These are phyloP conservation scores for Phytophthora megakarya DNA, from an alignment of 352 stramenopile species.

Conservation along the genomic window DNA sequence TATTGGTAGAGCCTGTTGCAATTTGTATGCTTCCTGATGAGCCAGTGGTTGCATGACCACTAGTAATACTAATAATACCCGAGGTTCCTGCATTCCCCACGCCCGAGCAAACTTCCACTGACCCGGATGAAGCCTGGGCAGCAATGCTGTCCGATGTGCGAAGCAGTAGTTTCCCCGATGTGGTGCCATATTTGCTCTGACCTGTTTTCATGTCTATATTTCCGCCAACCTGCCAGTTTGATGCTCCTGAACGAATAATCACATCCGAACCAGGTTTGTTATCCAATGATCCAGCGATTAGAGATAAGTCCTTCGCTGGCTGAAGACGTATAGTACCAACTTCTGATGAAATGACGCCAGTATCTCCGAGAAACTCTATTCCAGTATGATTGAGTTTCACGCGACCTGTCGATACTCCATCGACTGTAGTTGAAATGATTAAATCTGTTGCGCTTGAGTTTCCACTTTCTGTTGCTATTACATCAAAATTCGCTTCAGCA, in stretches of 20 bases:
- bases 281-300: constrained; percentile 38
- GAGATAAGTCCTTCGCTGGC: constrained; percentile 35
- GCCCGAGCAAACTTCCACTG: constrained; percentile 32
- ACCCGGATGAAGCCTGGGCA: constrained; percentile 21
- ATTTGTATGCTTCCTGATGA: constrained; percentile 32
- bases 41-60: constrained; percentile 12
- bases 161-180: constrained; percentile 32
- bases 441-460: constrained; percentile 36
- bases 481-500: constrained; percentile 45
- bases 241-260: constrained; percentile 40
- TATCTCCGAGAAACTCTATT: constrained; percentile 42
- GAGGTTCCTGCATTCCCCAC: constrained; percentile 17
- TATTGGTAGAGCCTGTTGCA: constrained; percentile 12
- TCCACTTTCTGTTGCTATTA: constrained; percentile 27
- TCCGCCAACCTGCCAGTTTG: constrained; percentile 43
- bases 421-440: constrained; percentile 41
- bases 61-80: constrained; percentile 26
- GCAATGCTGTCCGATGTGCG: constrained; percentile 26
- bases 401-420: constrained; percentile 27
- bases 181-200: constrained; percentile 33
- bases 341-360: constrained; percentile 49
- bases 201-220: constrained; percentile 45
- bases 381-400: constrained; percentile 48
- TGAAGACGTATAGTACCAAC: constrained; percentile 43
- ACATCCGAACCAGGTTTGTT: constrained; percentile 49